Evolutionary conservation across 2,329 filamentous ascomycete species (phyloP), one percentile per base, ranked within the genome.

Genomic region (Fusarium incarnatum): DNA sequence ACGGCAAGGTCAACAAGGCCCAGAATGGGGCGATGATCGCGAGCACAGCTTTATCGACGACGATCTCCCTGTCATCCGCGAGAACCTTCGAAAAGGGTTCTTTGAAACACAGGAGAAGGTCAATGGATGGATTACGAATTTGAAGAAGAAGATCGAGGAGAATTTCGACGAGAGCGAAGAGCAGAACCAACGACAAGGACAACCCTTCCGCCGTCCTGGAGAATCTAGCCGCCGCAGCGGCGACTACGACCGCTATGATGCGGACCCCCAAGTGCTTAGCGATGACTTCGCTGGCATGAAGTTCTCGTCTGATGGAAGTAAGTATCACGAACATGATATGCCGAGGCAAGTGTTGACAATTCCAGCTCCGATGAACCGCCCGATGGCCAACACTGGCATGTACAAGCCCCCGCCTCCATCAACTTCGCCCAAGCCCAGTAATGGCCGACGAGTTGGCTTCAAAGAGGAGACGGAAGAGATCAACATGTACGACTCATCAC

Each of bases 41-140:
- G 94, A 97, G 75, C 92, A 92, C 76, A 98, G 89, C 83, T 99
- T 99, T 80, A 89, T 98, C 73, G 96, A 99, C 75, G 96, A 99
- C 75, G 96, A 99, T 73, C 87, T 99, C 16, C 95, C 96, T 2
- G 90, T 95, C 52, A 98, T 99, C 77, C 91, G 91, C 72, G 94
- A 97, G 78, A 98, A 97, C 76, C 88, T 99, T 73, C 92, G 91
- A 78, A 97, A 98, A 82, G 96, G 96, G 6, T 99, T 99, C 81
- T 77, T 94, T 58, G 94, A 99, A 77, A 98, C 96, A 3, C 96
- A 98, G 82, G 90, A 88, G 58, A 97, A 93, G 77, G 92, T 99
- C 75, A 98, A 97, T 82, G 88, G 89, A 52, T 98, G 95, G 94
- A 94, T 99, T 75, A 92, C 88, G 53, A 94, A 90, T 68, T 85